Percentiles rank a stretch among this genome's conserved stretches.
Evolutionary conservation across 2,329 filamentous ascomycete species (phyloP).

Genomic region (Aspergillus sp.): DNA sequence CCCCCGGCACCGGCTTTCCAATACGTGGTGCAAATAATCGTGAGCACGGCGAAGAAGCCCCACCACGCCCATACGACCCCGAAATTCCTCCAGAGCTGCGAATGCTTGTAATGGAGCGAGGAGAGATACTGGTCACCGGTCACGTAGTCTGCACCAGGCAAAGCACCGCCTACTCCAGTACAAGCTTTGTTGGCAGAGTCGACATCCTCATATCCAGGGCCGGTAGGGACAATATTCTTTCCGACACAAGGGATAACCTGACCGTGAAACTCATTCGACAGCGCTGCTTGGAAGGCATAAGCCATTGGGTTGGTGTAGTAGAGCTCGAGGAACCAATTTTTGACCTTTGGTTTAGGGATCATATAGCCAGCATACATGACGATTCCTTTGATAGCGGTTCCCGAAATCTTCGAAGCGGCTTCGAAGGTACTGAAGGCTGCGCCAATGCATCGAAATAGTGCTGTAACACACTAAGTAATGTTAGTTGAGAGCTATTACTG

Average conservation of each 20-base stretch:
- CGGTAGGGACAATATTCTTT: conserved; percentile 30
- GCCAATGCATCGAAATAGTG: conserved; percentile 56
- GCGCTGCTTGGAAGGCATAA: conserved; percentile 33
- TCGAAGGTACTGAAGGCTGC: conserved; percentile 58
- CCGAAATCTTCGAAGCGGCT: conserved; percentile 54
- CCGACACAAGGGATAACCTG: conserved; percentile 32
- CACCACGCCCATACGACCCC: conserved; percentile 64
- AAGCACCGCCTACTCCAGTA: conserved; percentile 58
- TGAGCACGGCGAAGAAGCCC: conserved; percentile 59
- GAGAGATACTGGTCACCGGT: conserved; percentile 59
- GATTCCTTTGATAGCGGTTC: conserved; percentile 30
- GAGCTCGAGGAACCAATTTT: conserved; percentile 52
- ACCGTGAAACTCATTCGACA: conserved; percentile 35
- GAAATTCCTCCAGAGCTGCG: conserved; percentile 60
- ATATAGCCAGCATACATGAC: conserved; percentile 42
- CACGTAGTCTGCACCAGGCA: conserved; percentile 50
- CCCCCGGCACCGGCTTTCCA: conserved; percentile 52
- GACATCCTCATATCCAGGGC: conserved; percentile 26
- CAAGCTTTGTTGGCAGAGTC: conserved; percentile 44
- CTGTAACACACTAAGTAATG: conserved; percentile 51
- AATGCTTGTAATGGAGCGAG: conserved; percentile 54
- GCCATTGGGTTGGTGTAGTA: conserved; percentile 36
- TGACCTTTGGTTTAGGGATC: conserved; percentile 47
- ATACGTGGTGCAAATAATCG: conserved; percentile 56
- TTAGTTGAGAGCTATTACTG: conserved; percentile 10